These are phyloP conservation scores for Monilinia fructigena DNA, from an alignment of 2,329 filamentous ascomycete species.

Conservation along the genomic window DNA sequence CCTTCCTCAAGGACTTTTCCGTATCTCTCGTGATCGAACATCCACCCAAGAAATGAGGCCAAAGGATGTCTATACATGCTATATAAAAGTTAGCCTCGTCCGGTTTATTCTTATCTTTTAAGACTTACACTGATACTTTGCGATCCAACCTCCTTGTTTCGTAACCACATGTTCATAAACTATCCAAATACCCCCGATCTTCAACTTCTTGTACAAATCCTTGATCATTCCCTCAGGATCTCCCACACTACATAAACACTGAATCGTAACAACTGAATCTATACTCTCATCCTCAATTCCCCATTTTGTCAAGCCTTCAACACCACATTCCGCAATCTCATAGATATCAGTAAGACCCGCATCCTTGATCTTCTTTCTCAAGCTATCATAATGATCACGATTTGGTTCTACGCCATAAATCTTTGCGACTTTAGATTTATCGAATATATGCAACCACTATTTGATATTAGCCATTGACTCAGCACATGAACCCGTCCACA, in stretches of 20 bases:
- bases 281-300: slow-evolving; percentile 47
- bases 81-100: slow-evolving; percentile 20
- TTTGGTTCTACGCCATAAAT: slow-evolving; percentile 68
- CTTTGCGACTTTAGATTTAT: slow-evolving; percentile 36
- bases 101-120: background rate
- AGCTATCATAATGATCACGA: slow-evolving; percentile 48
- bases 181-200: slow-evolving; percentile 36
- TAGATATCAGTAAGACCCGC: slow-evolving; percentile 58
- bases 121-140: slow-evolving; percentile 35
- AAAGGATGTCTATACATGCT: slow-evolving; percentile 34
- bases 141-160: slow-evolving; percentile 28
- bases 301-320: slow-evolving; percentile 51
- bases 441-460: slow-evolving; percentile 22
- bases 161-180: slow-evolving; percentile 37
- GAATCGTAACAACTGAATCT: slow-evolving; percentile 36
- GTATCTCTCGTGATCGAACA: slow-evolving; percentile 37
- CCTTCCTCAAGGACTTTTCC: slow-evolving; percentile 31
- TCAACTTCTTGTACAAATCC: slow-evolving; percentile 34
- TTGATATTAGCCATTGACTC: slow-evolving; percentile 52
- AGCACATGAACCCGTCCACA: slow-evolving; percentile 1
- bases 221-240: slow-evolving; percentile 33
- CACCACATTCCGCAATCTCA: slow-evolving; percentile 60
- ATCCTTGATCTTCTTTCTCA: slow-evolving; percentile 49
- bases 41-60: slow-evolving; percentile 37
- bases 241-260: slow-evolving; percentile 36